Evolutionary conservation across 768 basidiomycete genomes (phyloP).

Genomic region (Multifurca ochricompacta): DNA sequence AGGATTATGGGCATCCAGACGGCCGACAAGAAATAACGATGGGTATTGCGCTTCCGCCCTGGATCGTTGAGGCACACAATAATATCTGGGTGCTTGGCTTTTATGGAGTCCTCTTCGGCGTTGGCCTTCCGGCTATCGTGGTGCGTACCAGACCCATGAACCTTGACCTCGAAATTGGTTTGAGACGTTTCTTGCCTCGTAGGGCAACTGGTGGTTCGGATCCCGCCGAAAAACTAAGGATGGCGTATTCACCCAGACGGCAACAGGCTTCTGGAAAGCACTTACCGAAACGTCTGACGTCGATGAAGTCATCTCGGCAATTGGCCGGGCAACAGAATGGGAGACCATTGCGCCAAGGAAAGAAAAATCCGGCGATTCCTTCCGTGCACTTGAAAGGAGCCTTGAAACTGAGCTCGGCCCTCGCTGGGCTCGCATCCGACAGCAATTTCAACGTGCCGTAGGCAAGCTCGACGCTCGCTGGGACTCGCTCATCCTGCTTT

Average conservation of each 20-base stretch:
- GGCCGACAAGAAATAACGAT: conserved; percentile 91
- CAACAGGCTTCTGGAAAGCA: conserved; percentile 80
- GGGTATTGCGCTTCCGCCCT: conserved; percentile 90
- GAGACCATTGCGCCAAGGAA: conserved; percentile 36
- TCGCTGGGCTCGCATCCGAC: conserved; percentile 48
- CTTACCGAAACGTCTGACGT: conserved; percentile 74
- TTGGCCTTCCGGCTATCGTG: conserved; percentile 77
- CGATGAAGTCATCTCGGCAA: conserved; percentile 59
- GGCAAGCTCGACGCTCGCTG: conserved; percentile 34
- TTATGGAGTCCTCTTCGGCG: conserved; percentile 86
- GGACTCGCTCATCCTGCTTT: conserved; percentile 65
- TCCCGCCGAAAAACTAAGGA: conserved; percentile 87
- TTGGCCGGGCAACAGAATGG: conserved; percentile 59
- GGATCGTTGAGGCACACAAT: conserved; percentile 90
- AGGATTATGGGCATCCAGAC: conserved; percentile 89
- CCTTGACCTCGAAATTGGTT: neutral
- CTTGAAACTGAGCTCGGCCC: conserved; percentile 41
- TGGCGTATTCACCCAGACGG: conserved; percentile 72
- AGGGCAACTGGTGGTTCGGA: conserved; percentile 98
- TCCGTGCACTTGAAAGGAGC: conserved; percentile 44
- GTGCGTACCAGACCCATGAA: conserved; percentile 32
- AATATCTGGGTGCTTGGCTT: conserved; percentile 83
- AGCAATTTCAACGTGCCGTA: conserved; percentile 30
- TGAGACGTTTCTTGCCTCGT: neutral
- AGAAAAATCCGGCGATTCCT: conserved; percentile 23